Base-by-base conservation (phyloP, 108 stramenopile genomes). In the Skeletonema potamos region DNA sequence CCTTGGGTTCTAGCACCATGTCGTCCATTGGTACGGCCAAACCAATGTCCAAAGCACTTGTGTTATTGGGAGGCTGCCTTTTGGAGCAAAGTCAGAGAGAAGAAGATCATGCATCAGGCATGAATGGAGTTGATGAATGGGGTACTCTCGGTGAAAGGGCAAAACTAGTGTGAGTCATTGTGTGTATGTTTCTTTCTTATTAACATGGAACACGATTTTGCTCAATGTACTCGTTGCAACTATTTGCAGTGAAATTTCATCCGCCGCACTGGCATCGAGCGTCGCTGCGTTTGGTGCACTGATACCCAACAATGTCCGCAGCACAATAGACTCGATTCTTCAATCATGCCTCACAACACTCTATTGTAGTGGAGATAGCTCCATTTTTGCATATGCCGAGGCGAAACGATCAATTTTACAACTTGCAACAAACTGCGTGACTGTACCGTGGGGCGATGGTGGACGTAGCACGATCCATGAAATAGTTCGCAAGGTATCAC, bases 371-470 rank as follows among this genome's bases (percentile, higher is more conserved):
- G 71, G 66, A 30, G 13, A 27, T 29, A 72, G 55, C 58, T 72
- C 78, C 0, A 58, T 64, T 32, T 65, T 68, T 32, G 48, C 64
- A 2, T 73, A 68, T 15, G 59, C 61, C 33, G 27, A 73, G 13
- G 79, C 61, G 0, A 80, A 80, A 41, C 60, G 51, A 64, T 66
- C 79, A 3, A 61, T 80, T 6, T 32, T 80, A 29, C 72, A 69
- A 57, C 62, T 80, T 12, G 72, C 66, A 12, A 73, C 41, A 55
- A 73, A 73, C 46, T 73, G 66, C 17, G 62, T 69, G 26, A 69
- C 66, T 34, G 66, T 80, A 10, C 72, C 79, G n/a, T 80, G 79
- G 79, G 72, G 66, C 39, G 78, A 79, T 46, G 78, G 78, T 17
- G 78, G 78, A 22, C 64, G 78, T 0, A 62, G 78, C 51, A 48